Percentiles rank a stretch among this genome's conserved stretches.
Evolutionary conservation across 1,139 yeast genomes (phyloP).

Genomic region (Debaryomycetaceae sp.): DNA sequence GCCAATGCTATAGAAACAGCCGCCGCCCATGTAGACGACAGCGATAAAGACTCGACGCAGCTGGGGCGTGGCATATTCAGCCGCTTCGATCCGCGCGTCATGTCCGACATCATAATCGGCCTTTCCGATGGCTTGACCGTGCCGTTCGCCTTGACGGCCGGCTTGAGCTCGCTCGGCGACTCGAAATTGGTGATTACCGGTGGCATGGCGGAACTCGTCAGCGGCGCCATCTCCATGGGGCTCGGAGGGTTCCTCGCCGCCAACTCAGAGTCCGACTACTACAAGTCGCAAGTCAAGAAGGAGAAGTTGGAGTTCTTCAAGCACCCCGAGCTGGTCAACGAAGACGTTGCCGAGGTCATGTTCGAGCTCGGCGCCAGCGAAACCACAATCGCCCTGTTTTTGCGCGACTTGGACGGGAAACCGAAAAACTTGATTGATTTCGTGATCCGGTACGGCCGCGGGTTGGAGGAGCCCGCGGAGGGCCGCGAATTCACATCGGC

Average conservation of each 20-base stretch:
- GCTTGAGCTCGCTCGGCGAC: conserved; percentile 67
- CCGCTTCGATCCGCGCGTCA: conserved; percentile 57
- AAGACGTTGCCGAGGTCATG: conserved; percentile 65
- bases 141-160: conserved; percentile 79
- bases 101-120: conserved; percentile 74
- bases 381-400: conserved; percentile 51
- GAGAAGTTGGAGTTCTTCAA: conserved; percentile 62
- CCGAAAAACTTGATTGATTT: conserved; percentile 64
- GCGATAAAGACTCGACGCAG: conserved; percentile 14
- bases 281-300: conserved; percentile 55
- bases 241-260: conserved; percentile 78
- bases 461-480: conserved; percentile 73
- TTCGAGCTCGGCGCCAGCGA: conserved; percentile 62
- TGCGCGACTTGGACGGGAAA: conserved; percentile 56
- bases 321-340: conserved; percentile 48
- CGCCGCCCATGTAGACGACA: conserved; percentile 5
- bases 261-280: conserved; percentile 65
- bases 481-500: conserved; percentile 71
- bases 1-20: conserved; percentile 15
- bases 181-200: conserved; percentile 70
- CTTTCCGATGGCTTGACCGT: conserved; percentile 75
- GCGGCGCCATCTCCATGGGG: conserved; percentile 83
- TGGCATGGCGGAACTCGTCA: conserved; percentile 75
- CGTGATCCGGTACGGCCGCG: conserved; percentile 62
- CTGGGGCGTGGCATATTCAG: conserved; percentile 25